Base-by-base conservation (phyloP, 2,329 filamentous ascomycete species). In the Diaporthe sp. region DNA sequence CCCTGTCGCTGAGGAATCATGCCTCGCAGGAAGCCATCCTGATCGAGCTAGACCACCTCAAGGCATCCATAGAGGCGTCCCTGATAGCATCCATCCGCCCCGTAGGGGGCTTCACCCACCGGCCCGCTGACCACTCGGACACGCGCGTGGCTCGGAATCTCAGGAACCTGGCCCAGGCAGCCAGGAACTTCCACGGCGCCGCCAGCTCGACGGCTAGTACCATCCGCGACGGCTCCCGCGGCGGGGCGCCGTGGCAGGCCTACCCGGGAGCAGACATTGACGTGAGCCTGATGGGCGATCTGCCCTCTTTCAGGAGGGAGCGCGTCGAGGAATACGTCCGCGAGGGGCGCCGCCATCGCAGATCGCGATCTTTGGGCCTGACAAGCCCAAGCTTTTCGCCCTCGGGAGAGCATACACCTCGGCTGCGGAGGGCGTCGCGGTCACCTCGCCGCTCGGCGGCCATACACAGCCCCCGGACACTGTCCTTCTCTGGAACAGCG, bases 171-270 rank as follows among this genome's bases (percentile, higher is more conserved):
- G 78, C 80, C 28, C 68, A 78, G 31, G 80, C 79, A 49, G 80
- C 80, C 4, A 75, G 75, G 25, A 75, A 78, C 13, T 81, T 81
- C 71, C 79, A 81, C 67, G 77, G 79, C 4, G 74, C 77, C 1
- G 80, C 80, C 2, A 80, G 78, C 57, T 79, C 79, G 1, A 77
- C 80, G 2, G 76, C 79, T 4, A 77, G 77, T 67, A 78, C 79
- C 1, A 77, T 74, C 9, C 72, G 72, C 2, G 73, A 73, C 12
- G 74, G 71, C 22, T 77, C 73, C 47, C 65, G 71, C 6, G 74
- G 58, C 10, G 31, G 65, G 12, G 31, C 63, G 4, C 55, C 61
- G 4, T 73, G 73, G 71, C 58, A 71, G 34, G 22, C 71, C 9
- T 44, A 72, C 20, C 63, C 28, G 1, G 63, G 63, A 4, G 75